Conservation (phyloP, 345 rosid genomes). For the Hibiscus tridactylites region DNA sequence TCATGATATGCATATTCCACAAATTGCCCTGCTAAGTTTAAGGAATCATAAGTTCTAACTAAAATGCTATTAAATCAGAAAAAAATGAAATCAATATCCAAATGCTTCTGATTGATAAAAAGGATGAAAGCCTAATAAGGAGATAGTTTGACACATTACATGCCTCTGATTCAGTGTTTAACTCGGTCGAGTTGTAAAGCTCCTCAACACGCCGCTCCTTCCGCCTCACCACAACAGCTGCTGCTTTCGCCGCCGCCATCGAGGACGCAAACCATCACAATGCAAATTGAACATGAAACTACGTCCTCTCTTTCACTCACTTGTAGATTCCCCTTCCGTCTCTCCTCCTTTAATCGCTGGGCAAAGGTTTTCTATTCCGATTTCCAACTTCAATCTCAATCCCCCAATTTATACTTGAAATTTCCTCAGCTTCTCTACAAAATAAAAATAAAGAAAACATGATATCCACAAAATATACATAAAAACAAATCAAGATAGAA, state of each 20-base stretch:
- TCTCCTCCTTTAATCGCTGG: slow-evolving; percentile 15
- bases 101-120: not conserved
- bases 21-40: not conserved
- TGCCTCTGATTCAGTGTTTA: slow-evolving; percentile 44
- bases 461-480: slow-evolving; percentile 20
- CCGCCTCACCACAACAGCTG: slow-evolving; percentile 18
- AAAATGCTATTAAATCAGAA: not conserved
- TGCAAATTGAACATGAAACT: slow-evolving; percentile 21
- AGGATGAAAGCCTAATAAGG: slow-evolving; percentile 25
- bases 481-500: not conserved
- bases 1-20: not conserved
- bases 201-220: slow-evolving; percentile 27
- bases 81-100: not conserved
- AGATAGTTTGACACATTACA: slow-evolving; percentile 17
- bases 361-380: slow-evolving; percentile 8
- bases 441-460: slow-evolving; percentile 13
- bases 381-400: slow-evolving; percentile 5
- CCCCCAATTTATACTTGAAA: slow-evolving; percentile 1
- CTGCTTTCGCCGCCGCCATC: slow-evolving; percentile 18
- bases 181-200: slow-evolving; percentile 27
- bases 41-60: not conserved
- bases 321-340: slow-evolving; percentile 8
- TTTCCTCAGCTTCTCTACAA: not conserved
- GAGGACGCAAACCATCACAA: slow-evolving; percentile 19
- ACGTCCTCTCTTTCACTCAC: not conserved